Evolutionary conservation across 768 basidiomycete species (phyloP).

Genomic region (Coprinellus aureogranulatus): DNA sequence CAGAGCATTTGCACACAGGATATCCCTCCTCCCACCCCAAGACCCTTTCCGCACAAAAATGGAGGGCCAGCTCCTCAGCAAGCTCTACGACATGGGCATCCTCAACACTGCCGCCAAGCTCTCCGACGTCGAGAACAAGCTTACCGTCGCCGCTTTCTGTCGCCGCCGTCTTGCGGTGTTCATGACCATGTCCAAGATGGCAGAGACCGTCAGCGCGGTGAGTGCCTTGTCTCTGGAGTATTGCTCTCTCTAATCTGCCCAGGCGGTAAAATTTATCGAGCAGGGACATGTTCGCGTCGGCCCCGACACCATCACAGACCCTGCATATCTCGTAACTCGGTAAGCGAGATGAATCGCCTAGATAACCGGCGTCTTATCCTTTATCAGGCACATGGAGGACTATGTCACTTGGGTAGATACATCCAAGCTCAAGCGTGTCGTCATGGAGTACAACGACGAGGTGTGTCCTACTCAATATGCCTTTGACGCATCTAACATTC

Average conservation of each 20-base stretch:
- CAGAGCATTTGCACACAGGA: conserved; percentile 79
- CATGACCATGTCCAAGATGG: conserved; percentile 91
- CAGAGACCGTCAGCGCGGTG: conserved; percentile 91
- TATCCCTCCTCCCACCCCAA: conserved; percentile 82
- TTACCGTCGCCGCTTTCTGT: conserved; percentile 94
- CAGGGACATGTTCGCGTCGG: conserved; percentile 98
- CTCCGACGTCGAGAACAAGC: conserved; percentile 92
- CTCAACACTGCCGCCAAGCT: conserved; percentile 84
- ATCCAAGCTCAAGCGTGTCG: conserved; percentile 91
- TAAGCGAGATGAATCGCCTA: conserved; percentile 19
- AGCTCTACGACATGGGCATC: conserved; percentile 96
- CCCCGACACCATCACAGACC: conserved; percentile 93
- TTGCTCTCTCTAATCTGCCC: conserved; percentile 11
- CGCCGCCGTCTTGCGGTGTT: conserved; percentile 88
- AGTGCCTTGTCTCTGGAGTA: conserved; percentile 29
- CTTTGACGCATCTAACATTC: conserved; percentile 9
- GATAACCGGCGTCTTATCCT: conserved; percentile 3
- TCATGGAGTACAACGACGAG: conserved; percentile 97
- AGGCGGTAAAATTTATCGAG: conserved; percentile 97
- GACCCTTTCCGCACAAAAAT: conserved; percentile 85
- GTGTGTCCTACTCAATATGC: conserved; percentile 33
- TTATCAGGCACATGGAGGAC: conserved; percentile 89
- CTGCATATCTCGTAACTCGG: conserved; percentile 93
- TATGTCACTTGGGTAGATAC: conserved; percentile 99
- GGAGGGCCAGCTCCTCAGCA: conserved; percentile 85